Evolutionary conservation across 2,329 filamentous ascomycete species (phyloP), one percentile per base, ranked within the genome.

Genomic region (Xylariaceae sp.): DNA sequence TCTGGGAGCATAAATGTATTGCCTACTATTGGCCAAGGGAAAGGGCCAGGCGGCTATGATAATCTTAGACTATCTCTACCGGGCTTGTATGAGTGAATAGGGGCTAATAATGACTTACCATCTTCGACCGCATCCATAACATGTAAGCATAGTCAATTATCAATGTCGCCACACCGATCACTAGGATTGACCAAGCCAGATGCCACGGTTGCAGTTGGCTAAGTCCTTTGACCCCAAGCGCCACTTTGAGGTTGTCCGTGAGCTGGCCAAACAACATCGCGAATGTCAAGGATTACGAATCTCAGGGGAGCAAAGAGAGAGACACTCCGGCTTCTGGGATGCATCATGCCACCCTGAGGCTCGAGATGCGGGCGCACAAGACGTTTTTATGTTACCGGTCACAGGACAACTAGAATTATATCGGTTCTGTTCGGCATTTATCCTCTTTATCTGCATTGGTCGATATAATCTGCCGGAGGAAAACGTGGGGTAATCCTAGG

Each of bases 1-100:
- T 79, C 74, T 1, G 82, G 82, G 3, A 85, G 73, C 57, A 77
- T 76, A 53, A 80, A 82, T 0, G 81, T 84, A 63, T 83, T 85
- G 32, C 82, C 82, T 3, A 84, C 70, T 29, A 85, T 75, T 3
- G 82, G 82, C 58, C 74, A 74, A 2, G 81, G 81, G 2, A 82
- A 74, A 0, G 81, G 82, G 0, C 82, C 81, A 2, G 81, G 81
- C 0, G 81, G 81, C 79, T 81, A 50, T 53, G 37, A 18, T 51
- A 10, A 14, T 41, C 19, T 44, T 42, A 57, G 52, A 48, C 56
- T 66, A 53, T 26, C 46, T 43, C 26, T 32, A 40, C 32, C 21
- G 7, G 6, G 40, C 20, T 44, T 21, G 10, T 10, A 45, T 7
- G n/a, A 12, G n/a, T 32, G 19, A 18, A n/a, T 16, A 14, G n/a